Base-by-base conservation (phyloP, 164 flowering plant genomes). In the Tetracentron sinense region DNA sequence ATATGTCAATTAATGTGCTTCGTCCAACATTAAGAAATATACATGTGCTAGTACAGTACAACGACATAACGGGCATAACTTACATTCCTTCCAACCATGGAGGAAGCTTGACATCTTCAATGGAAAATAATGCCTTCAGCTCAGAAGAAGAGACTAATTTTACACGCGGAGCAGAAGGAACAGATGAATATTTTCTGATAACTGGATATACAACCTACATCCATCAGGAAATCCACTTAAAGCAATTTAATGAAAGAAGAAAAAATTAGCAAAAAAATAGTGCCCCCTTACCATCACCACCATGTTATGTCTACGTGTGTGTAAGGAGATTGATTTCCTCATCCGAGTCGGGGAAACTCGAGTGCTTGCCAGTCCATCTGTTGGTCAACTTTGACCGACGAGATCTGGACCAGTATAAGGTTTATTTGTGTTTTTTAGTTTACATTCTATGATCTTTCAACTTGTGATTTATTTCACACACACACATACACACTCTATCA, bases 61-160 rank as follows among this genome's bases (percentile, higher is more conserved):
- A 19, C 3, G 19, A 30, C 16, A 42, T 7, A 42, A 60, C 27
- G 23, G 20, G 16, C 20, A 67, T 25, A 54, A 67, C 94, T 74
- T 80, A 94, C 98, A 94, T 94, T 62, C 97, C 96, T 66, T 84
- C 91, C 65, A 80, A 47, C 98, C 98, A 94, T 57, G 86, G 42
- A 63, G 90, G 95, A 70, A 91, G 98, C 72, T 83, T 94, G 58
- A 89, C 82, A 75, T 94, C 98, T 49, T 94, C 98, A 72, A 85
- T 56, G 4, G 95, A 79, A 70, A 91, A 81, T 17, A 91, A 61
- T 46, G 85, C 63, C 75, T 80, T 89, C 73, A 94, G 58, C 62
- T 91, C 97, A 47, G 91, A 56, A 49, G 93, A 72, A 61, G 93
- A 80, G n/a, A 91, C 80, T 65, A 91, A 66, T 61, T 91, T 94